These are phyloP conservation scores for Aspergillus piperis DNA, from an alignment of 2,329 filamentous ascomycete species.

Conservation along the genomic window DNA sequence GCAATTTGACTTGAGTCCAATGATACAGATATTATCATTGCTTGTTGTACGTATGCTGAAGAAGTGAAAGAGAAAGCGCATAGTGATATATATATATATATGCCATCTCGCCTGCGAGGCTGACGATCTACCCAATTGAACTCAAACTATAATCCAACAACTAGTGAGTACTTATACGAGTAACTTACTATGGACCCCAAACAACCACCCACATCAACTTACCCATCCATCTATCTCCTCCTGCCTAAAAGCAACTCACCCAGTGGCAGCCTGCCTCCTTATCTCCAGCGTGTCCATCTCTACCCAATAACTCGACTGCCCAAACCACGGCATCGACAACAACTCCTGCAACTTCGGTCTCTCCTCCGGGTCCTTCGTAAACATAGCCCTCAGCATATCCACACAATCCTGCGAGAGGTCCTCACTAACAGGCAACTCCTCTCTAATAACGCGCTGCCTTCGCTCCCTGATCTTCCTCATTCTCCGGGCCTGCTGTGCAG, in stretches of 20 bases:
- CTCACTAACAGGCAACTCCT: constrained; percentile 27
- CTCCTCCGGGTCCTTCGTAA: constrained; percentile 24
- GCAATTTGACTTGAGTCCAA: background rate
- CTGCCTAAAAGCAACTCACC: too few relatives aligned
- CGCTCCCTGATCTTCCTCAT: background rate
- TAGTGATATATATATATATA: too few relatives aligned
- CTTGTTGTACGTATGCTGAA: background rate
- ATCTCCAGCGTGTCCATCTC: background rate
- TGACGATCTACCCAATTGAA: too few relatives aligned
- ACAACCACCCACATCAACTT: too few relatives aligned
- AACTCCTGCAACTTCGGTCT: constrained; percentile 26
- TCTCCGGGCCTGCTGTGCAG: background rate
- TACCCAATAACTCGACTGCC: background rate
- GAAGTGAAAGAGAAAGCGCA: background rate
- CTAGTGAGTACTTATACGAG: too few relatives aligned
- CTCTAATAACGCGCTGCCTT: background rate
- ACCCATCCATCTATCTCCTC: too few relatives aligned
- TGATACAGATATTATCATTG: background rate
- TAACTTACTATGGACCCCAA: too few relatives aligned
- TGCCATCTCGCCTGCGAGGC: background rate
- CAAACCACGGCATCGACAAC: background rate
- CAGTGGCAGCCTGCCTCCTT: background rate
- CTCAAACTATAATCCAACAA: too few relatives aligned
- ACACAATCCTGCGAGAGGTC: constrained; percentile 34
- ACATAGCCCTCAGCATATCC: constrained; percentile 29